Evolutionary conservation across 495 filamentous ascomycete species (phyloP), one percentile per base, ranked within the genome.

Genomic region (Hypoxylon rickii): DNA sequence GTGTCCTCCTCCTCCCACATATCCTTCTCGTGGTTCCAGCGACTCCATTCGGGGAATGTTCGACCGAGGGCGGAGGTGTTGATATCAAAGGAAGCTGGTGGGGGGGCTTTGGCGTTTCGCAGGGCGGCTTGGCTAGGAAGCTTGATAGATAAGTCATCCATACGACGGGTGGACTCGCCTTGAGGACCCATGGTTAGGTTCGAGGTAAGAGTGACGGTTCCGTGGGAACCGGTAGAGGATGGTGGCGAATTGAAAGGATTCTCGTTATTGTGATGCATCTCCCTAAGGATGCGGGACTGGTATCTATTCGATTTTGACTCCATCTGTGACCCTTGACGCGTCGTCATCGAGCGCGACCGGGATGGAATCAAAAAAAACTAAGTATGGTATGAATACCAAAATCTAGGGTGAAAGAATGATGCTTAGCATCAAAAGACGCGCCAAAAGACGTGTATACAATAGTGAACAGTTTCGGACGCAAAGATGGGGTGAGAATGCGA

Each of bases 21-120:
- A 18, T 64, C 55, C 8, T 44, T 58, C 5, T 60, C 40, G 24
- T 63, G 39, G 22, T 59, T 53, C 41, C 59, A 62, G 10, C 66
- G 62, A 33, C 67, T 72, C 75, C 75, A 87, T 58, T 87, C 79
- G 17, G 85, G 85, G 68, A 87, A 87, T 44, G 79, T 76, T 59
- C 78, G 80, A 17, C 80, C 81, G 37, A 87, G 73, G 29, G 78
- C 83, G 7, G 84, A 87, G 5, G 83, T 87, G 71, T 87, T 83
- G 61, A 87, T 76, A 24, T 53, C 42, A 15, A 61, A 54, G 12
- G 55, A 34, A 34, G 52, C 26, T 17, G 44, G 52, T n/a, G 55
- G 61, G 12, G 59, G 33, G 3, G 45, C 21, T 32, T 60, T 64
- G 3, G 42, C 16, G 20, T 39, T 29, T 3, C 55, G 49, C 61